Conservation (phyloP, 768 basidiomycete genomes). For the Mycena maculata region DNA sequence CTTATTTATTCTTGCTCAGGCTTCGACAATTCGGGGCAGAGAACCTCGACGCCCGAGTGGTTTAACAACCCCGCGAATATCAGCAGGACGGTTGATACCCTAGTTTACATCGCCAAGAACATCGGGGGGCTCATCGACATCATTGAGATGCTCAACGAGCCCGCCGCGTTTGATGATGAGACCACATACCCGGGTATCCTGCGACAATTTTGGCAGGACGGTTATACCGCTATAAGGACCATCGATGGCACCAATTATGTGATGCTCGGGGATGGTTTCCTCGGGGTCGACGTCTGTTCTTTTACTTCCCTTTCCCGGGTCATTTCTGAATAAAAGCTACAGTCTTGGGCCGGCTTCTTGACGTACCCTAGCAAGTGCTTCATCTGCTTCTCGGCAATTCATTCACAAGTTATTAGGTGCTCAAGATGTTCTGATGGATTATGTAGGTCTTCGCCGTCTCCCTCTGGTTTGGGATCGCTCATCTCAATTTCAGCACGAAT, state of each 20-base stretch:
- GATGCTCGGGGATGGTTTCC: conserved; percentile 81
- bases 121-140: conserved; percentile 69
- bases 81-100: not conserved
- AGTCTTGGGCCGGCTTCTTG: conserved; percentile 73
- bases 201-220: conserved; percentile 68
- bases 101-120: conserved; percentile 54
- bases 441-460: conserved; percentile 50
- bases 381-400: not conserved
- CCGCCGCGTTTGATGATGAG: conserved; percentile 63
- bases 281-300: no score
- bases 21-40: conserved; percentile 82
- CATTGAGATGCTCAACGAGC: conserved; percentile 78
- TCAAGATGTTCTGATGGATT: conserved; percentile 75
- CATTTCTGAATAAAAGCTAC: conserved; percentile 13
- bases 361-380: conserved; percentile 50
- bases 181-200: conserved; percentile 57
- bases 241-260: conserved; percentile 63
- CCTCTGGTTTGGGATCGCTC: not conserved
- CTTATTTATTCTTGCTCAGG: conserved; percentile 49
- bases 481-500: conserved; percentile 63
- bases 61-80: conserved; percentile 59
- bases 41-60: conserved; percentile 67
- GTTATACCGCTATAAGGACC: conserved; percentile 67
- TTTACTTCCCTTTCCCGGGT: conserved; percentile 4
- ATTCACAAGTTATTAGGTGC: conserved; percentile 39